Percentiles rank a stretch among this genome's conserved stretches.
Evolutionary conservation across 2,329 filamentous ascomycete genomes (phyloP).

Genomic region (Calonectria hongkongensis): DNA sequence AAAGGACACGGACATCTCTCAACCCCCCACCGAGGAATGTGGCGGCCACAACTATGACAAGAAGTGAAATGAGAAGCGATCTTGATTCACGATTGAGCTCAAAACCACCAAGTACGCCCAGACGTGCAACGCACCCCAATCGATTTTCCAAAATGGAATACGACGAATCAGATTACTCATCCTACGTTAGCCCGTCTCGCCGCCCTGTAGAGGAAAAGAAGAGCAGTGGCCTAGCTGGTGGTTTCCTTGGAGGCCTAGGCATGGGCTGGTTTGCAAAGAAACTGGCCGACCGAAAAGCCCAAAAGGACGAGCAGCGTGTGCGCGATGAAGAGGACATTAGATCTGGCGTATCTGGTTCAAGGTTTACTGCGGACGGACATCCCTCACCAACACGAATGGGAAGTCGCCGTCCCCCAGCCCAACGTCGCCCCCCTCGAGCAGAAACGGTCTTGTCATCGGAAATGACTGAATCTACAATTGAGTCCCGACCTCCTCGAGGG

Average conservation of each 20-base stretch:
- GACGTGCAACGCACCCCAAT: slow-evolving; percentile 67
- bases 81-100: slow-evolving; percentile 61
- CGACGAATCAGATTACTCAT: slow-evolving; percentile 75
- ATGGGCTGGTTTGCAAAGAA: slow-evolving; percentile 81
- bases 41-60: slow-evolving; percentile 64
- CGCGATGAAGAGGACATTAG: slow-evolving; percentile 72
- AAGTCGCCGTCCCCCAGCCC: slow-evolving; percentile 56
- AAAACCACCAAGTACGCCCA: slow-evolving; percentile 67
- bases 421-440: slow-evolving; percentile 48
- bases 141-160: slow-evolving; percentile 66
- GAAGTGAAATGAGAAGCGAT: slow-evolving; percentile 61
- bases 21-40: slow-evolving; percentile 69
- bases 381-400: slow-evolving; percentile 67
- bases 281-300: slow-evolving; percentile 73
- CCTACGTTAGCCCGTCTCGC: slow-evolving; percentile 78
- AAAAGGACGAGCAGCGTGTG: slow-evolving; percentile 68
- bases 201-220: slow-evolving; percentile 68
- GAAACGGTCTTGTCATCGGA: slow-evolving; percentile 57
- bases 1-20: slow-evolving; percentile 62
- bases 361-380: slow-evolving; percentile 82
- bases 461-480: slow-evolving; percentile 61
- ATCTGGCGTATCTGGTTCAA: slow-evolving; percentile 76
- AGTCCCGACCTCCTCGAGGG: slow-evolving; percentile 55
- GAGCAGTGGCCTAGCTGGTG: slow-evolving; percentile 73
- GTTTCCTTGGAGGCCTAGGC: slow-evolving; percentile 76